Base-by-base conservation (phyloP, 2,329 filamentous ascomycete species). In the Sporothrix globosa region DNA sequence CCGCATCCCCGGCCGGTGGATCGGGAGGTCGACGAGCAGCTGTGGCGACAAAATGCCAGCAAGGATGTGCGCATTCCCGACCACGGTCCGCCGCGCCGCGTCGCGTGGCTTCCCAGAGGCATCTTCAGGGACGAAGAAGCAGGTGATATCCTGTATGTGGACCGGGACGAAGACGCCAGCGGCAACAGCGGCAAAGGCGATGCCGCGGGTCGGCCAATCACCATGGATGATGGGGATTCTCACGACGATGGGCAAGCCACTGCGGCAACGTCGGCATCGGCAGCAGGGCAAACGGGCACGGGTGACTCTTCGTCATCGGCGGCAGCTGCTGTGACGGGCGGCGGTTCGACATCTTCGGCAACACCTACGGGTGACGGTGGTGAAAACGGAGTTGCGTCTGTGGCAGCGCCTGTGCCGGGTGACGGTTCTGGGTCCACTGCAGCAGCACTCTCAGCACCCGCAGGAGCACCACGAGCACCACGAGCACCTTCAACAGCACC, bases 61-160 rank as follows among this genome's bases (percentile, higher is more conserved):
- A 27, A 39, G 0, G 70, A 71, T 19, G 17, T 68, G 11, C 60
- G 19, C 39, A 39, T 53, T 7, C 70, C 70, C 14, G 50, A 69
- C 27, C 39, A 41, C n/a, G 65, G 70, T 41, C 41, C 58, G 27
- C 70, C 70, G 21, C 56, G 44, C 13, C 24, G 7, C 5, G 58
- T 46, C 30, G 34, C 24, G 5, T 7, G 14, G 2, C 13, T 34
- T 11, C 53, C 52, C 7, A 27, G 17, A 27, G 65, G 65, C 46
- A 48, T 17, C n/a, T 50, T 58, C 21, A 30, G n/a, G 17, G 34
- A 19, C 2, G 24, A 34, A 34, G 6, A 7, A 19, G 30, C 2
- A 9, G 53, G 19, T 5, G 34, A 30, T 4, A 3, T 56, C 27
- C 7, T 34, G 27, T 56, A 56, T 27, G 27, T 56, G 14, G 53